Evolutionary conservation across 257 asterid genomes (phyloP).

Genomic region (Perilla frutescens): DNA sequence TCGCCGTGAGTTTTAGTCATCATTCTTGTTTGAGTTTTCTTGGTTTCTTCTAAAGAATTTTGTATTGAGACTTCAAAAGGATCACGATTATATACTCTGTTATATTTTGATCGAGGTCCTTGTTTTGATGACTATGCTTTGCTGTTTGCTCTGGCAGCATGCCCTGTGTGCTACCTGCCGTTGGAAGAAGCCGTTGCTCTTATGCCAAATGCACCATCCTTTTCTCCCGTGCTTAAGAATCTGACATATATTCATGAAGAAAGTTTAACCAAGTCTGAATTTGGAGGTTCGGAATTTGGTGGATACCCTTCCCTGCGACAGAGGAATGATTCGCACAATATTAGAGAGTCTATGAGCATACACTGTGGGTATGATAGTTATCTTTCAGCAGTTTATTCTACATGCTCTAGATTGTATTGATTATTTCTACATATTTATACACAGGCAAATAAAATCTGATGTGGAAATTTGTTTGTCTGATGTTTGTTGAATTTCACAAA

Average conservation of each 20-base stretch:
- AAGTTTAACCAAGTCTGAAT: constrained; percentile 64
- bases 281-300: constrained; percentile 95
- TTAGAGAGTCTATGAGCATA: constrained; percentile 77
- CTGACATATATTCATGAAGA: constrained; percentile 73
- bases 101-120: not conserved
- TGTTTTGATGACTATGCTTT: constrained; percentile 32
- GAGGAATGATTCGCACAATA: constrained; percentile 76
- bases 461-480: constrained; percentile 8
- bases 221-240: constrained; percentile 71
- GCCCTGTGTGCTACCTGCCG: constrained; percentile 95
- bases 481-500: constrained; percentile 46
- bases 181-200: constrained; percentile 70
- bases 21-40: not conserved
- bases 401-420: constrained; percentile 29
- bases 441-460: not conserved
- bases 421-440: not conserved
- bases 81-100: not conserved
- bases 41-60: constrained; percentile 21
- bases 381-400: constrained; percentile 20
- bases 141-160: constrained; percentile 60
- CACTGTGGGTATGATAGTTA: constrained; percentile 81
- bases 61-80: not conserved
- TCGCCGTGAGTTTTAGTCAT: constrained; percentile 66
- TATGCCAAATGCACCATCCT: constrained; percentile 77
- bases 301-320: constrained; percentile 81